These are phyloP conservation scores for Tritrichomonas musculus DNA, from an alignment of 208 protist genomes.

Conservation along the genomic window DNA sequence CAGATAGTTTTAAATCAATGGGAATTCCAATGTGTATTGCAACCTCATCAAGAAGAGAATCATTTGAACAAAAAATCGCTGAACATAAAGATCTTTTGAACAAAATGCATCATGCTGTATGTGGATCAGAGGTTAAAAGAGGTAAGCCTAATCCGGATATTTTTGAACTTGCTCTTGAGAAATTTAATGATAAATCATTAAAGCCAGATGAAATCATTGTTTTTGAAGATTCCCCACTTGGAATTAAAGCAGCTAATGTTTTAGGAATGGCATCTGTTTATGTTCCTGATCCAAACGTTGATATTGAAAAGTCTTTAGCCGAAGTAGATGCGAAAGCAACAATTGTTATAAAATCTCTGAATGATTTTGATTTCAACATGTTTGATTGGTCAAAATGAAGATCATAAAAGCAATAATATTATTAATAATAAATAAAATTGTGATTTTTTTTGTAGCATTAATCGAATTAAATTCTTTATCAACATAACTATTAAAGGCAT, in stretches of 20 bases:
- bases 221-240: slow-evolving; percentile 31
- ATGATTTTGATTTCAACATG: background rate
- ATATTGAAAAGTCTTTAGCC: background rate
- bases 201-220: slow-evolving; percentile 15
- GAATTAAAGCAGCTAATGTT: background rate
- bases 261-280: background rate
- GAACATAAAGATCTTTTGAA: background rate
- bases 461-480: too few species aligned
- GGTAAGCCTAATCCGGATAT: background rate
- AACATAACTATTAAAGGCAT: too few species aligned
- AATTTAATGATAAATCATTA: background rate
- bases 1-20: background rate
- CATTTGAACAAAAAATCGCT: background rate
- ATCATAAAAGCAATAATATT: background rate
- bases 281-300: background rate
- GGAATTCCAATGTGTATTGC: background rate
- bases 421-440: background rate
- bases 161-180: background rate
- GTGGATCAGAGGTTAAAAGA: background rate
- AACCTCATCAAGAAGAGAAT: background rate
- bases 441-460: too few species aligned
- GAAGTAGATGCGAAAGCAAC: background rate
- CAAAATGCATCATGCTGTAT: background rate
- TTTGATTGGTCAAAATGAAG: background rate
- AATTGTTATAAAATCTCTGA: background rate